phyloP scores from a whole-genome alignment of 176 grass and related monocot species.

The Areca catechu region DNA sequence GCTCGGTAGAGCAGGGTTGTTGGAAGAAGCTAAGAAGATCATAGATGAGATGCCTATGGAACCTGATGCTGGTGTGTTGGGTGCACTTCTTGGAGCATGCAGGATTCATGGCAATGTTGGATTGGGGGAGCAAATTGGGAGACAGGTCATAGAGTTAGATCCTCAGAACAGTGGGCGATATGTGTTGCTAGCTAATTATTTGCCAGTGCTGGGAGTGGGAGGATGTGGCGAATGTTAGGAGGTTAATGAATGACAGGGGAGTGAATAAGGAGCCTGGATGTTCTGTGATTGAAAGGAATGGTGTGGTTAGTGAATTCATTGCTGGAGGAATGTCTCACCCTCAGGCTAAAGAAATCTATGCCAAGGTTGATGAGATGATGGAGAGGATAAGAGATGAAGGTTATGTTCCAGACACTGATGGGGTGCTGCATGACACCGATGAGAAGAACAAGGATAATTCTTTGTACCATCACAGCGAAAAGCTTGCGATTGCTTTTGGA shows the following conservation, averaged over 20 bases:
- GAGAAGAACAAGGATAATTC: conserved; percentile 42
- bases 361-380: conserved; percentile 54
- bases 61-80: conserved; percentile 47
- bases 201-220: conserved; percentile 48
- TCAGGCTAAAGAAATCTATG: conserved; percentile 37
- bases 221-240: conserved; percentile 44
- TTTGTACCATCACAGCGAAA: conserved; percentile 74
- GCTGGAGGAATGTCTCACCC: conserved; percentile 45
- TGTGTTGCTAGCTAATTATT: conserved; percentile 66
- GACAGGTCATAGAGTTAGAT: conserved; percentile 61
- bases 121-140: conserved; percentile 44
- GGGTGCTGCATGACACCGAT: conserved; percentile 37
- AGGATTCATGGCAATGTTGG: conserved; percentile 48
- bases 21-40: conserved; percentile 69
- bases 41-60: conserved; percentile 74
- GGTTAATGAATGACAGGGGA: conserved; percentile 47
- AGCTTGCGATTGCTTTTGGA: conserved; percentile 72
- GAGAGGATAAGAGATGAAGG: conserved; percentile 43
- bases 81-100: conserved; percentile 74
- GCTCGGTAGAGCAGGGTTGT: conserved; percentile 57
- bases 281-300: conserved; percentile 49
- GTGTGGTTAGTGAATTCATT: conserved; percentile 43
- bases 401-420: conserved; percentile 29
- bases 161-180: conserved; percentile 64
- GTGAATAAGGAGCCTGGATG: conserved; percentile 63